A percentile compares a stretch with the other conserved stretches of the same genome.
phyloP scores from a whole-genome alignment of 108 stramenopile genomes.

The Conticribra weissflogii region DNA sequence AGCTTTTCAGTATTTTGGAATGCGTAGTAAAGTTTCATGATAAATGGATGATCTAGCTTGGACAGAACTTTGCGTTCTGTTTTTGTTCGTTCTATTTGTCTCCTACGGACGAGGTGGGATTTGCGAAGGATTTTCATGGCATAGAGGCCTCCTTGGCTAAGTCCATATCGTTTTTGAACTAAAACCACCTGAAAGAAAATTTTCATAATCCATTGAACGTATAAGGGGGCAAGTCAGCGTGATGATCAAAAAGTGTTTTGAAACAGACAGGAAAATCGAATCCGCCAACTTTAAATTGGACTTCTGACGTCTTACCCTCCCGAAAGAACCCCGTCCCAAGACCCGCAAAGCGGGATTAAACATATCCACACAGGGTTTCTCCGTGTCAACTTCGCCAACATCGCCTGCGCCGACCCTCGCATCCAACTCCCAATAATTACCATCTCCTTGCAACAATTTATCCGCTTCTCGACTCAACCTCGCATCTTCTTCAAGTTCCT shows the following conservation, averaged over 20 bases:
- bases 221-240: not conserved
- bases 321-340: slow-evolving; percentile 90
- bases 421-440: slow-evolving; percentile 19
- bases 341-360: slow-evolving; percentile 85
- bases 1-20: slow-evolving; percentile 91
- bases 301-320: slow-evolving; percentile 65
- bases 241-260: not conserved
- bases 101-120: slow-evolving; percentile 86
- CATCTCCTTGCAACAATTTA: slow-evolving; percentile 18
- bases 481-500: slow-evolving; percentile 18
- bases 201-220: not conserved
- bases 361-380: slow-evolving; percentile 82
- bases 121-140: slow-evolving; percentile 99
- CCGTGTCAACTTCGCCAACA: slow-evolving; percentile 15
- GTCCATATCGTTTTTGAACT: slow-evolving; percentile 81
- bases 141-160: slow-evolving; percentile 79
- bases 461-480: slow-evolving; percentile 15
- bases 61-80: slow-evolving; percentile 96
- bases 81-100: slow-evolving; percentile 96
- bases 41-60: slow-evolving; percentile 84
- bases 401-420: not conserved
- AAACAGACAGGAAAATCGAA: too few relatives aligned
- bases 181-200: slow-evolving; percentile 72
- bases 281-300: too few relatives aligned
- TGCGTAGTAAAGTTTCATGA: slow-evolving; percentile 91